A percentile compares a stretch with the other conserved stretches of the same genome.
These are phyloP conservation scores for Diplocarpon mali DNA, from an alignment of 2,329 filamentous ascomycete species.

Conservation along the genomic window DNA sequence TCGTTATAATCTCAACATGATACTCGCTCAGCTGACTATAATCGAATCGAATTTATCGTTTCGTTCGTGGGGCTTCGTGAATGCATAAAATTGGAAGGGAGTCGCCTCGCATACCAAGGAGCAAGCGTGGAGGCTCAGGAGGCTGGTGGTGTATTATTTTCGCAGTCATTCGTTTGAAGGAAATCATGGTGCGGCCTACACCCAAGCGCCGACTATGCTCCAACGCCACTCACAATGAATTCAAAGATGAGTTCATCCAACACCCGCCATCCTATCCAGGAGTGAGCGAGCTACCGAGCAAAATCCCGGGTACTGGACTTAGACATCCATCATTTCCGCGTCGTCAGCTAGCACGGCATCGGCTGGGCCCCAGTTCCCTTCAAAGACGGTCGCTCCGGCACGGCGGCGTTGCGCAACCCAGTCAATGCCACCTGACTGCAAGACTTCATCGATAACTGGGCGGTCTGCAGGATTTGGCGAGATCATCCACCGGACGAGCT, in stretches of 20 bases:
- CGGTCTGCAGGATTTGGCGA: conserved; percentile 60
- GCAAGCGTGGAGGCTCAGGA: conserved; percentile 13
- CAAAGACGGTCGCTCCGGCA: conserved; percentile 87
- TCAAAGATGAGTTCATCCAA: conserved; percentile 12
- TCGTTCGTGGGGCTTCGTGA: conserved; percentile 22
- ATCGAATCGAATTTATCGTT: conserved; percentile 13
- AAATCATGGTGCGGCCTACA: conserved; percentile 4
- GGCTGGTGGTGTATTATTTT: conserved; percentile 10
- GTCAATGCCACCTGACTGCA: conserved; percentile 60
- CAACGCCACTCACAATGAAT: conserved; percentile 18
- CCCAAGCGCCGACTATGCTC: conserved; percentile 18
- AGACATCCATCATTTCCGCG: conserved; percentile 30
- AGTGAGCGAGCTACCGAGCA: conserved; percentile 16
- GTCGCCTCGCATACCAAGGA: conserved; percentile 16
- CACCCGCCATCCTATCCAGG: conserved; percentile 26
- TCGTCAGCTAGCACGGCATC: conserved; percentile 33
- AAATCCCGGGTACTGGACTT: conserved; percentile 12
- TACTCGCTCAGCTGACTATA: conserved; percentile 8
- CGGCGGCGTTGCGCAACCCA: conserved; percentile 72
- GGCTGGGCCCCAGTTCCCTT: conserved; percentile 90
- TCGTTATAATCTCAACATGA: conserved; percentile 12
- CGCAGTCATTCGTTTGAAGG: conserved; percentile 12
- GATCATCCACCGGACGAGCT: conserved; percentile 81
- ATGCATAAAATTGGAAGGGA: conserved; percentile 19
- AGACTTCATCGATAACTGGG: conserved; percentile 63